These are phyloP conservation scores for Trypanosoma boissoni DNA, from an alignment of 208 protist genomes.

Conservation along the genomic window DNA sequence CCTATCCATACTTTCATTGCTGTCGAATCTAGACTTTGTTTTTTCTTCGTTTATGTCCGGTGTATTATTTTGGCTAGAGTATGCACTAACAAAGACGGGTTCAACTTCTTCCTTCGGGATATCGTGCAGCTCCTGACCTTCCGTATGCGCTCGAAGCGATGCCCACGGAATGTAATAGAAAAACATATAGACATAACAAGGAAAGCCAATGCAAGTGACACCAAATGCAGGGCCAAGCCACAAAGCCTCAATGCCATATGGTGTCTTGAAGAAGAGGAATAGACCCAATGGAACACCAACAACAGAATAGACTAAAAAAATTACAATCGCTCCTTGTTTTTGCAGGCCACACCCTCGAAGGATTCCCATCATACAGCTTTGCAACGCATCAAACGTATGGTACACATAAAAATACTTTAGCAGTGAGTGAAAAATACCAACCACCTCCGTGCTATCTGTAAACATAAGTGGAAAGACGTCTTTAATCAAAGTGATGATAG, in stretches of 20 bases:
- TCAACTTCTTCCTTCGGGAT: not conserved
- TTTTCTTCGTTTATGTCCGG: too few species aligned
- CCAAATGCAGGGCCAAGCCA: conserved; percentile 70
- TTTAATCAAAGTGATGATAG: conserved; percentile 17
- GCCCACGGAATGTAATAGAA: conserved; percentile 70
- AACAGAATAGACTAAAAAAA: conserved; percentile 69
- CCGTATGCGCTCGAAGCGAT: conserved; percentile 27
- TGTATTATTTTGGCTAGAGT: not conserved
- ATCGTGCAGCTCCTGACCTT: conserved; percentile 18
- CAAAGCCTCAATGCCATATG: conserved; percentile 56
- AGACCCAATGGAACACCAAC: conserved; percentile 64
- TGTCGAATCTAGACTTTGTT: too few species aligned
- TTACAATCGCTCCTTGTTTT: conserved; percentile 48
- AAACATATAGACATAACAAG: conserved; percentile 62
- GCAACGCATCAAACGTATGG: conserved; percentile 66
- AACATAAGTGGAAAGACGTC: conserved; percentile 48
- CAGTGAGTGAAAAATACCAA: conserved; percentile 31
- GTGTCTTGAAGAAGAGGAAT: conserved; percentile 54
- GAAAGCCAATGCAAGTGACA: conserved; percentile 52
- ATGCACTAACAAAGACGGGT: not conserved
- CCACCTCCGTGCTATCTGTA: conserved; percentile 34
- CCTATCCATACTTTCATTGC: not conserved
- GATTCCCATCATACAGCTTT: conserved; percentile 83
- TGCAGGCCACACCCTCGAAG: conserved; percentile 72
- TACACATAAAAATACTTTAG: conserved; percentile 48